These are phyloP conservation scores for Colletotrichum salicis DNA, from an alignment of 2,329 filamentous ascomycete genomes.

Conservation along the genomic window DNA sequence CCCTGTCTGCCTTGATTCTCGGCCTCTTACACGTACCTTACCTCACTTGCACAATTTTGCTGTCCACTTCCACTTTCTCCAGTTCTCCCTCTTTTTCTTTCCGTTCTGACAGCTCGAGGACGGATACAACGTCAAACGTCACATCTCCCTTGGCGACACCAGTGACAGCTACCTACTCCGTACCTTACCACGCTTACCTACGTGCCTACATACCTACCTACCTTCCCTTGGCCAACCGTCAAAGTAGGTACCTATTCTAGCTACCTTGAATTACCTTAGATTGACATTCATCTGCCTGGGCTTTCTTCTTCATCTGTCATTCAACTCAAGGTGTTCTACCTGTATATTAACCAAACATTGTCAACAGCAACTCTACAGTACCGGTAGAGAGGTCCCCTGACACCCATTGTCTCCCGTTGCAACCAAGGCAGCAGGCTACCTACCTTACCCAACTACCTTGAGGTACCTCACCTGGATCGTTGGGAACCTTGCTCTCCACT, in stretches of 20 bases:
- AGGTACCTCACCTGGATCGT: neutral
- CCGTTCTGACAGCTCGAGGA: neutral
- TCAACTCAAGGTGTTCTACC: neutral
- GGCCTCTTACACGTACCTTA: neutral
- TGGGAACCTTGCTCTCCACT: neutral
- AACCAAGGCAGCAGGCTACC: neutral
- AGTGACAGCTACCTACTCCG: neutral
- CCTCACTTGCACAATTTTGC: conserved; percentile 4
- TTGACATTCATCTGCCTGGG: too few relatives aligned
- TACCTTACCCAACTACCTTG: neutral
- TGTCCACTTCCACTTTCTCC: neutral
- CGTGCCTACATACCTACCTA: neutral
- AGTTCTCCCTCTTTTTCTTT: neutral
- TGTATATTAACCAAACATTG: neutral
- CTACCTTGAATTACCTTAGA: too few relatives aligned
- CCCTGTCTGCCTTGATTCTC: conserved; percentile 29
- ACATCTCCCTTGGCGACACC: conserved; percentile 25
- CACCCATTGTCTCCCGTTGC: neutral
- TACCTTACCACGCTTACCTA: neutral
- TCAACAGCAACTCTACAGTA: neutral
- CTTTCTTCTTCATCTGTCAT: neutral
- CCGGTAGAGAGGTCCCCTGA: neutral
- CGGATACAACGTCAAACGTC: conserved; percentile 17
- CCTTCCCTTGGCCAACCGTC: neutral
- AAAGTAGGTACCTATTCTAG: neutral